Conservation (phyloP, 202 grass and related monocot species). For the Schoenoplectus tabernaemontani region DNA sequence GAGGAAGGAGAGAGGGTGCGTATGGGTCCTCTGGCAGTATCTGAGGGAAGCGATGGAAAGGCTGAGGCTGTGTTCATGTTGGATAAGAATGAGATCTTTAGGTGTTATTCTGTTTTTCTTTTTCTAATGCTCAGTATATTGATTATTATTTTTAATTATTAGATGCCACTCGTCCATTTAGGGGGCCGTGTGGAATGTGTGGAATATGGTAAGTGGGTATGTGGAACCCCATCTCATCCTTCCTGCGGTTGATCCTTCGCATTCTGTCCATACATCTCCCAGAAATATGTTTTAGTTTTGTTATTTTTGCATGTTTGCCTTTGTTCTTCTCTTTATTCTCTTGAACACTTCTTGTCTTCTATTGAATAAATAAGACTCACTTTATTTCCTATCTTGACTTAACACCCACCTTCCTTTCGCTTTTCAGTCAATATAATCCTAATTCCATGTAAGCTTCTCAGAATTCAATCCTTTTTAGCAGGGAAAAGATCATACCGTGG, state of each 20-base stretch:
- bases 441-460: background rate
- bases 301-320: background rate
- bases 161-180: background rate
- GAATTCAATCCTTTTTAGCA: background rate
- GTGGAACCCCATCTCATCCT: background rate
- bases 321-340: background rate
- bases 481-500: background rate
- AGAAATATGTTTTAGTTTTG: background rate
- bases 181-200: background rate
- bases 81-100: slow-evolving; percentile 45
- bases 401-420: background rate
- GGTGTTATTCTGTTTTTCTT: slow-evolving; percentile 37
- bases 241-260: background rate
- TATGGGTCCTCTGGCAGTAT: slow-evolving; percentile 43
- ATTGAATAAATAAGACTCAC: too few relatives aligned
- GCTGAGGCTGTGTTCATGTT: slow-evolving; percentile 66
- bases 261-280: background rate
- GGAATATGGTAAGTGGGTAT: background rate
- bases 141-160: background rate
- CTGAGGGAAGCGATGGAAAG: slow-evolving; percentile 46
- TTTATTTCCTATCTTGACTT: background rate
- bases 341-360: too few relatives aligned
- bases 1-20: slow-evolving; percentile 53
- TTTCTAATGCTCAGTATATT: too few relatives aligned
- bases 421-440: background rate